Evolutionary conservation across 352 stramenopile species (phyloP), one percentile per base, ranked within the genome.

Genomic region (Phytopythium montanum): DNA sequence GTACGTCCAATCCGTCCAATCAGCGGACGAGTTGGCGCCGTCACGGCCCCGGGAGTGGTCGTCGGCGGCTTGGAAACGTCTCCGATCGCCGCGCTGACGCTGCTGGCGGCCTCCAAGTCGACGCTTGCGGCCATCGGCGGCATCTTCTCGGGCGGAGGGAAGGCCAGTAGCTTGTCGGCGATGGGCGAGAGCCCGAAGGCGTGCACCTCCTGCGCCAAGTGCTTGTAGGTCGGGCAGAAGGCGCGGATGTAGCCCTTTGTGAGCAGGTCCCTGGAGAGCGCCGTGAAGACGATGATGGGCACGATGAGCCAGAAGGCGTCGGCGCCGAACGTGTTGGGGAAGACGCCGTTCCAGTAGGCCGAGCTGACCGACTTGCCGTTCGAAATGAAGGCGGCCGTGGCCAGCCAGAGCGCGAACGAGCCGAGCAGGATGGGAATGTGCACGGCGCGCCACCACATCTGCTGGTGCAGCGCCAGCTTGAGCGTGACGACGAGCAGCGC

Each of bases 401-500:
- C 73, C 34, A 91, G 75, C 87, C 87, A 95, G 8, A 92, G 70
- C 56, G 69, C 63, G 54, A 79, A 87, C 9, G 85, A 94, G 0
- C 69, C 62, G 5, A 85, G 14, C 69, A 92, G 94, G 42, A 95
- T 75, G 25, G 45, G 63, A 33, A 91, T 72, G 63, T 95, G 87
- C 45, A 87, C 62, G 3, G 75, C 62, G 3, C 28, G 14, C 80
- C 82, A 91, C 78, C 83, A 93, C 79, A 95, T 90, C 59, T 94
- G 80, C 62, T 94, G 83, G 49, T 92, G 81, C 49, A 94, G 62
- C 56, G 84, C 87, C 3, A 98, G 83, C 79, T 99, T 99, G 57
- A 98, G 73, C 34, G 94, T 97, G 49, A 98, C 87, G n/a, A 98
- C 79, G 42, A 98, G 80, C 46, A 99, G 76, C 33, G 99, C 80